Base-by-base conservation (phyloP, 345 rosid species). In the Lepidium africanum region DNA sequence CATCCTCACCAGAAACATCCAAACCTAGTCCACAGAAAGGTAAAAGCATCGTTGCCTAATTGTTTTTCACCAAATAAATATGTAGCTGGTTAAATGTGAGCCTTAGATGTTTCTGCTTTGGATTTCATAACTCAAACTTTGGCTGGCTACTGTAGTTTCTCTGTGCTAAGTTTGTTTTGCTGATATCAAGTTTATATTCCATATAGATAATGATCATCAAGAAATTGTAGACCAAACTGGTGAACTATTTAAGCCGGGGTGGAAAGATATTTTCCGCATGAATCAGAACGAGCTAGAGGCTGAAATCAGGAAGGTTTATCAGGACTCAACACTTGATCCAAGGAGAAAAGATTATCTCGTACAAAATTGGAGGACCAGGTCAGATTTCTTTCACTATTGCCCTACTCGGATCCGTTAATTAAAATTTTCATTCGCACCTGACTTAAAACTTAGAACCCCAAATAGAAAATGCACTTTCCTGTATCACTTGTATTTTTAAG, bases 261-360 rank as follows among this genome's bases (percentile, higher is more conserved):
- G 96, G 96, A 87, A 87, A 65, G 96, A 89, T 81, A 92, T 92
- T 37, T 92, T 92, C 67, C 87, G 91, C 72, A 89, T 89, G 96
- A 89, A 89, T 77, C 93, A 89, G 77, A 89, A 84, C 79, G 96
- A 89, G 69, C 89, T 89, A 57, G 96, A 89, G 80, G 89, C 91
- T 57, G 96, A 89, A 79, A 87, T 89, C 65, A 81, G 93, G 78
- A 87, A 87, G 72, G 93, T 89, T 73, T 89, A 89, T 60, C 87
- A 85, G 71, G 96, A 89, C 84, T 73, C 90, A 55, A 82, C 96
- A 75, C 96, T 89, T 78, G 96, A 89, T 79, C 96, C 96, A 15
- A 84, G 96, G 77, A 81, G 96, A 82, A 87, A 89, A 78, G 91
- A 81, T 25, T 89, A 87, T 65, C 96, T 89, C 33, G 83, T 87